Evolutionary conservation across 306 rosid species (phyloP).

Genomic region (Quercus variabilis): DNA sequence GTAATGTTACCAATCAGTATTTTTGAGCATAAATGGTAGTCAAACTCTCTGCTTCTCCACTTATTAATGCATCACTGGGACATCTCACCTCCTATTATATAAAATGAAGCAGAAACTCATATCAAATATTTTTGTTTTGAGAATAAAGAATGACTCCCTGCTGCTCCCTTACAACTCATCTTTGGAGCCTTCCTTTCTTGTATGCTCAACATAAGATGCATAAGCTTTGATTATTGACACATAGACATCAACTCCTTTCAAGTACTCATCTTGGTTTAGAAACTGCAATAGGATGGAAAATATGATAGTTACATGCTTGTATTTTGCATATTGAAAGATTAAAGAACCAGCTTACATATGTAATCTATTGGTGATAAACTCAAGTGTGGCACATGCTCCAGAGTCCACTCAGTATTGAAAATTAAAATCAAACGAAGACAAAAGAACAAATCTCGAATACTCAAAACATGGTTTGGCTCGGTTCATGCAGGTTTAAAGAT

Average conservation of each 20-base stretch:
- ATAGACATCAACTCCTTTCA: slow-evolving; percentile 72
- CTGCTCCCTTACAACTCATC: slow-evolving; percentile 64
- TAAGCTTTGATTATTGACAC: slow-evolving; percentile 66
- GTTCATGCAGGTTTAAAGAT: neutral
- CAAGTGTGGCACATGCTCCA: neutral
- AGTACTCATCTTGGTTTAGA: slow-evolving; percentile 72
- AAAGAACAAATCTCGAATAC: neutral
- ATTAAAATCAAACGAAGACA: too few species aligned
- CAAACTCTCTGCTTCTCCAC: neutral
- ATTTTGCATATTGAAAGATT: neutral
- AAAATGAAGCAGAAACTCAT: neutral
- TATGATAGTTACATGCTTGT: neutral
- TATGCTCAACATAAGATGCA: slow-evolving; percentile 49
- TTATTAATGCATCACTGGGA: slow-evolving; percentile 3
- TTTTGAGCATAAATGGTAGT: neutral
- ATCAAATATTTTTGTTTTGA: neutral
- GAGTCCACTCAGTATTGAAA: neutral
- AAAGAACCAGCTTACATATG: neutral
- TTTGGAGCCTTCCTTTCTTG: slow-evolving; percentile 27
- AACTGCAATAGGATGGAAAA: slow-evolving; percentile 48
- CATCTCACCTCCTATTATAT: slow-evolving; percentile 1
- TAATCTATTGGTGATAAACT: neutral
- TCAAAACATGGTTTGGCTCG: neutral
- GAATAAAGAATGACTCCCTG: neutral
- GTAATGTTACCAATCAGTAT: neutral